Evolutionary conservation across 768 basidiomycete genomes (phyloP), one percentile per base, ranked within the genome.

Genomic region (Clathrus columnatus): DNA sequence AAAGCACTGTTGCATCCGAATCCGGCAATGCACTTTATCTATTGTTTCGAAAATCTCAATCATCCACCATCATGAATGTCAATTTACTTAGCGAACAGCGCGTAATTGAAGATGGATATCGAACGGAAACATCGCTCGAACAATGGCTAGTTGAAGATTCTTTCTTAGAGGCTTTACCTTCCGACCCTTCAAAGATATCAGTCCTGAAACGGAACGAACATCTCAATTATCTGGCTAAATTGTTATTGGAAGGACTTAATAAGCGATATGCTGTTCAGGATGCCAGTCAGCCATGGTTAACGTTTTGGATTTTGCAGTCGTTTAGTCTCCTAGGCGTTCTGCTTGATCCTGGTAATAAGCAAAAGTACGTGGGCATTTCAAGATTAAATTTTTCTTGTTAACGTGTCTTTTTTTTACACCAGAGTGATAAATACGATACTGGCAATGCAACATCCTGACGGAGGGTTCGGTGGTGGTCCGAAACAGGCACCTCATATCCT

Each of bases 401-500:
- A 28, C 41, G 21, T 42, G 26, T 18, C 30, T 56, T 46, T 36
- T 23, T 21, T 47, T 50, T 32, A 27, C n/a, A n/a, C n/a, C 44
- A 93, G 93, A 51, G 81, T 83, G 8, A 84, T 93, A 59, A 77
- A 88, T 42, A 96, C 88, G 55, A 74, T 97, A 20, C 68, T 92
- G 65, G 70, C 79, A 1, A 87, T 84, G 72, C 90, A 96, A 67
- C 87, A 92, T 66, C 83, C 85, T 0, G 75, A 81, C 7, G 95
- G 95, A 0, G 95, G 94, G 1, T 98, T 98, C 66, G 82, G 84
- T 6, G 96, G 96, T 20, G 95, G 95, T 0, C 87, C 91, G 0
- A 84, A 87, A 1, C 96, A 98, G 65, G 75, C 84, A 0, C 77
- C 92, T 0, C 96, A 98, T 69, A 70, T 97, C 5, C 73, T 98